Evolutionary conservation across 2,329 filamentous ascomycete genomes (phyloP), one percentile per base, ranked within the genome.

Genomic region (Fusarium denticulatum): DNA sequence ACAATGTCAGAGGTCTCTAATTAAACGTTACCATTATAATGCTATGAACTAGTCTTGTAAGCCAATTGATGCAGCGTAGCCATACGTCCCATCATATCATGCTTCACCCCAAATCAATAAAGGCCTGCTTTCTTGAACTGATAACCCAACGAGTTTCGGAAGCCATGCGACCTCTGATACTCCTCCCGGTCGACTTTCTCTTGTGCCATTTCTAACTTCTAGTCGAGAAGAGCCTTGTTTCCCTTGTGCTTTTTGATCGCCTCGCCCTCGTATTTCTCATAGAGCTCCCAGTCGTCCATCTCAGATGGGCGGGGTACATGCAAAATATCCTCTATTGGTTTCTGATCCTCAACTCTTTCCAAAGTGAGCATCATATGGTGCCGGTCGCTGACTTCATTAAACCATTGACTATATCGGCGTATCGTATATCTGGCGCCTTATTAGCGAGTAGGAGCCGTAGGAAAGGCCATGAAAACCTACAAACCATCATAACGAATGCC

Each of bases 401-500:
- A 80, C 83, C 24, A 79, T 72, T 53, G 78, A 70, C 86, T 83
- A 72, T 88, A 89, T 64, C 85, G 83, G 37, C 80, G 79, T 47
- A 90, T 80, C 6, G 78, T 84, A 76, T 89, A 89, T 36, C 88
- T 89, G 30, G 14, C 6, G 18, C 4, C 8, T 11, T 20, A 46
- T 75, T 42, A 76, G 67, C 47, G 15, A 45, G 32, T 20, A 49
- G 30, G 28, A 40, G 40, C 15, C 15, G 26, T 34, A 10, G 22
- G 13, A 13, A 22, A 20, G 12, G 24, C 20, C 18, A 42, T 14
- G 15, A 22, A 46, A 28, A 43, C 87, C 79, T 80, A 90, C 87
- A 89, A 72, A 57, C 89, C 89, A 75, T 91, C 89, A 69, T 90
- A 90, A 67, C 89, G 82, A 34, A 90, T 76, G 5, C 89, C 89